phyloP scores from a whole-genome alignment of 1,284 basidiomycete species.

The Marasmius oreades region DNA sequence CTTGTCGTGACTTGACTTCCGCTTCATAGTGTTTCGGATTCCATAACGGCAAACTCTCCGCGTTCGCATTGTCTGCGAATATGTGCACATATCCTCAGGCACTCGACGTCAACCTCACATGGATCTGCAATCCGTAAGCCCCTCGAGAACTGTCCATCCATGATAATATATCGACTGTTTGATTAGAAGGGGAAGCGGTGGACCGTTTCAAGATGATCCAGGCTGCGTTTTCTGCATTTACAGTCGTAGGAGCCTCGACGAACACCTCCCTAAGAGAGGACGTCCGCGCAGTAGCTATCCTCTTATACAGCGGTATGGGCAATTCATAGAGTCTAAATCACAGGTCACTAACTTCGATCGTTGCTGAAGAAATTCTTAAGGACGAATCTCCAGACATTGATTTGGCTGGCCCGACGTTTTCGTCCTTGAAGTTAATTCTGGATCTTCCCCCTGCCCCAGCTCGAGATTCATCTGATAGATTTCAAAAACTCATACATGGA shows the following conservation, averaged over 20 bases:
- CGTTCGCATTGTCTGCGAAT: slow-evolving; percentile 77
- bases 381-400: slow-evolving; percentile 81
- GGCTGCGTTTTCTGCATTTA: slow-evolving; percentile 65
- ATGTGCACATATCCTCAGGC: slow-evolving; percentile 76
- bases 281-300: slow-evolving; percentile 75
- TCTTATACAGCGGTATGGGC: slow-evolving; percentile 72
- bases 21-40: slow-evolving; percentile 31
- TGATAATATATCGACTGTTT: slow-evolving; percentile 5
- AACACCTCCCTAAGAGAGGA: slow-evolving; percentile 62
- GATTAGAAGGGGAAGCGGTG: slow-evolving; percentile 37
- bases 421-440: slow-evolving; percentile 74
- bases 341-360: background rate
- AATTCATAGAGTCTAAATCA: background rate
- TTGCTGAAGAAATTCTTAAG: slow-evolving; percentile 65
- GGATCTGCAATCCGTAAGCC: slow-evolving; percentile 56
- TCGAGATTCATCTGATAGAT: slow-evolving; percentile 25
- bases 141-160: slow-evolving; percentile 6
- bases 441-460: slow-evolving; percentile 41
- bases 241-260: slow-evolving; percentile 59
- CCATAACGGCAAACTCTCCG: slow-evolving; percentile 44
- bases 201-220: slow-evolving; percentile 68
- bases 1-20: slow-evolving; percentile 14
- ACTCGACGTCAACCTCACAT: slow-evolving; percentile 58
- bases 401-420: slow-evolving; percentile 74
- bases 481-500: slow-evolving; percentile 69